Base-by-base conservation (phyloP, 2,329 filamentous ascomycete species). In the Botrytis fragariae region DNA sequence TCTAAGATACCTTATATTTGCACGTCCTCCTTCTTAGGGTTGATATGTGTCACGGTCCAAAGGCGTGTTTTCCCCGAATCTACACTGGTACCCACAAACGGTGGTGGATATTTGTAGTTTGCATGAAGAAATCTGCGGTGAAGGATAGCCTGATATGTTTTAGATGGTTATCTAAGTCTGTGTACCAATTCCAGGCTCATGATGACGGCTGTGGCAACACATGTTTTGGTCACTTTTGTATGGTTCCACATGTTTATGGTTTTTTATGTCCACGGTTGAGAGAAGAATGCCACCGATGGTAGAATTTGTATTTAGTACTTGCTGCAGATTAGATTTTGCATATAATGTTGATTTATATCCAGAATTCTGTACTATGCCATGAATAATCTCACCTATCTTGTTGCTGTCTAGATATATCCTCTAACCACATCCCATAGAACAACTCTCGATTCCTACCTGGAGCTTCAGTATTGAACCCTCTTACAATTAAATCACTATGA, bases 321-420 rank as follows among this genome's bases (percentile, higher is more conserved):
- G 22, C 16, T 18, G 7, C 7, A n/a, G 5, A 22, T 39, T 37
- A n/a, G 14, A 39, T 22, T 6, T 20, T n/a, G 20, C n/a, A 4
- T 54, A n/a, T 0, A 39, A 29, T 37, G 1, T n/a, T 29, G 63
- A 44, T 4, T 65, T 25, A 8, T 3, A 35, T 35, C 1, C 10
- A 48, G 0, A 37, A n/a, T 2, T n/a, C 39, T 9, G 25, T 29
- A 9, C 0, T 6, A 48, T 35, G 22, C 29, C 29, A 3, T 65
- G n/a, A 29, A 65, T 8, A 16, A 9, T 39, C 35, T n/a, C 32
- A n/a, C 16, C 3, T 10, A n/a, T 61, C 22, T 25, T 39, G 2
- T 39, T 39, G 3, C 6, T n/a, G 4, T 61, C 20, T 22, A 16
- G 25, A 1, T 39, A 0, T 39, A 3, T 25, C 22, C 12, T 39